These are phyloP conservation scores for Saccharomycopsis fibuligera DNA, from an alignment of 805 yeast species.

Conservation along the genomic window DNA sequence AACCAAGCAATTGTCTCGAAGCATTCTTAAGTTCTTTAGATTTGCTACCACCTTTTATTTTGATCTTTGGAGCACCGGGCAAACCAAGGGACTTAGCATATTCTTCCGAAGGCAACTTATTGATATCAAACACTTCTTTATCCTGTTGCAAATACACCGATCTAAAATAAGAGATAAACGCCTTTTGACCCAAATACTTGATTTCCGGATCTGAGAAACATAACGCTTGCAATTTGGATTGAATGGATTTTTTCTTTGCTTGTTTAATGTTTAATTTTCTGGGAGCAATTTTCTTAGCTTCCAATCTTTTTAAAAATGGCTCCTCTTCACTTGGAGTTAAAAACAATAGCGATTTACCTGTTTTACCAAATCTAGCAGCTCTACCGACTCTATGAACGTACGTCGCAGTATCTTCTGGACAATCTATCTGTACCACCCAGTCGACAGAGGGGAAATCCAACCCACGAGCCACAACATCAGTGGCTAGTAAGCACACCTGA, in stretches of 20 bases:
- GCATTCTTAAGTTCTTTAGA: slow-evolving; percentile 74
- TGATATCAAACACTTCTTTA: slow-evolving; percentile 75
- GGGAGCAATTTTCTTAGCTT: slow-evolving; percentile 58
- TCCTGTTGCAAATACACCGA: slow-evolving; percentile 84
- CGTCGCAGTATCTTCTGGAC: slow-evolving; percentile 86
- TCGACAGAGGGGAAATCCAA: slow-evolving; percentile 89
- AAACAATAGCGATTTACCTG: slow-evolving; percentile 77
- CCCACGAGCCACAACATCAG: slow-evolving; percentile 90
- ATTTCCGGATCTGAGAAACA: slow-evolving; percentile 89
- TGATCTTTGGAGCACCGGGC: slow-evolving; percentile 94
- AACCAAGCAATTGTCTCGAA: slow-evolving; percentile 58
- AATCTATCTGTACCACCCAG: slow-evolving; percentile 91
- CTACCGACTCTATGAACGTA: slow-evolving; percentile 90
- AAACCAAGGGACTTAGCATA: slow-evolving; percentile 86
- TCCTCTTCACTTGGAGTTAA: slow-evolving; percentile 79
- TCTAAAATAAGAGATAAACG: slow-evolving; percentile 84
- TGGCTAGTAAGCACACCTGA: slow-evolving; percentile 77
- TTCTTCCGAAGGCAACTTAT: slow-evolving; percentile 70
- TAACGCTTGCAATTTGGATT: slow-evolving; percentile 78
- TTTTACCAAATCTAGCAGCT: slow-evolving; percentile 79
- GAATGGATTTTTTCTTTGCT: slow-evolving; percentile 63
- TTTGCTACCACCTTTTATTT: slow-evolving; percentile 48
- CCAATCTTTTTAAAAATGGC: slow-evolving; percentile 60
- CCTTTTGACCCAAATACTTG: slow-evolving; percentile 92
- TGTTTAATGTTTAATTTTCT: slow-evolving; percentile 69